phyloP scores from a whole-genome alignment of 2,329 filamentous ascomycete genomes.

The Chalaropsis ovoidea region DNA sequence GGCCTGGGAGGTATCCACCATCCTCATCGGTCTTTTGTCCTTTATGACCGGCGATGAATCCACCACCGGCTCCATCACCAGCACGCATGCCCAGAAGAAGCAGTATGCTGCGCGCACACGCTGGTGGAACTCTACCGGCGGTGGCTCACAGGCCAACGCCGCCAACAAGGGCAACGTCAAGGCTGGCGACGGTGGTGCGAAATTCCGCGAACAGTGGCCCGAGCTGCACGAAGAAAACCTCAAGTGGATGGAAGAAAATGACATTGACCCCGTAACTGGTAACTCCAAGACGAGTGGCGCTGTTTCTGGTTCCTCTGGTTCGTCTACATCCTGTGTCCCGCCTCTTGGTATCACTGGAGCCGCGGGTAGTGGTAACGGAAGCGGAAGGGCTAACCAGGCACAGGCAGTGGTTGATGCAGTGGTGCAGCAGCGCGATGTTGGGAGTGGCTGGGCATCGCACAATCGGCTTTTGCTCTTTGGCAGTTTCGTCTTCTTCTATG shows the following conservation, averaged over 20 bases:
- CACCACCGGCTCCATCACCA: slow-evolving; percentile 84
- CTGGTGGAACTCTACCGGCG: slow-evolving; percentile 96
- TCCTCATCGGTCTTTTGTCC: slow-evolving; percentile 81
- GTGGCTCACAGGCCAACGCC: slow-evolving; percentile 56
- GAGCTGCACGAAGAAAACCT: slow-evolving; percentile 83
- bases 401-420: slow-evolving; percentile 66
- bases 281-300: slow-evolving; percentile 37
- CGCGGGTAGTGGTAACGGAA: slow-evolving; percentile 36
- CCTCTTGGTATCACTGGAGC: slow-evolving; percentile 51
- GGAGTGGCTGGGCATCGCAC: slow-evolving; percentile 68
- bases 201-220: slow-evolving; percentile 82
- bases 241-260: slow-evolving; percentile 78
- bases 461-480: slow-evolving; percentile 69
- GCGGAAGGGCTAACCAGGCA: slow-evolving; percentile 36
- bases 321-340: slow-evolving; percentile 39
- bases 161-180: slow-evolving; percentile 68
- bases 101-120: slow-evolving; percentile 65
- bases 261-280: slow-evolving; percentile 69
- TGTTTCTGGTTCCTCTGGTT: slow-evolving; percentile 30
- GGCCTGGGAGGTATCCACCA: slow-evolving; percentile 95
- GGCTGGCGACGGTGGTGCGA: slow-evolving; percentile 81
- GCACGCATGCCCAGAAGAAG: slow-evolving; percentile 64
- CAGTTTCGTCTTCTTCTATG: slow-evolving; percentile 66
- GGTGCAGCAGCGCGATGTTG: slow-evolving; percentile 66
- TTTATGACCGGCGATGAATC: slow-evolving; percentile 99